Percentiles rank a stretch among this genome's conserved stretches.
Evolutionary conservation across 164 flowering plant species (phyloP).

Genomic region (Amborella trichopoda): DNA sequence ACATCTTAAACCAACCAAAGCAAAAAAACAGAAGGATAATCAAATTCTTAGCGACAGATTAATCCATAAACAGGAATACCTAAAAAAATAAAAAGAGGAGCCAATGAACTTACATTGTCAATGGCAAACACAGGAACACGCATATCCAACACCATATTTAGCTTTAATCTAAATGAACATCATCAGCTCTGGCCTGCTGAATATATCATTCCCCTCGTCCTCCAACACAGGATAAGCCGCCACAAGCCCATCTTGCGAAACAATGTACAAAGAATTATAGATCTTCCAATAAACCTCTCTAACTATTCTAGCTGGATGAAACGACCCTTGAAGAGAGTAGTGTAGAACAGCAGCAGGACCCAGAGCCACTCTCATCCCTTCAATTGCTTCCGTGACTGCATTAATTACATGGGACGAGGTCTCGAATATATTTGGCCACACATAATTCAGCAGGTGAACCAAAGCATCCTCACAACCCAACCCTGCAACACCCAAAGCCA

Average conservation of each 20-base stretch:
- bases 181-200: constrained; percentile 69
- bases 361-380: constrained; percentile 97
- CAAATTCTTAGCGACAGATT: too few species aligned
- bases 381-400: constrained; percentile 97
- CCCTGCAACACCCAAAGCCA: constrained; percentile 96
- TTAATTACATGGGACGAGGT: constrained; percentile 97
- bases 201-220: constrained; percentile 62
- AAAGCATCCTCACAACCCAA: constrained; percentile 94
- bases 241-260: constrained; percentile 86
- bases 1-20: too few species aligned
- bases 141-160: too few species aligned
- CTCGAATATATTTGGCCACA: constrained; percentile 97
- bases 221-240: constrained; percentile 83
- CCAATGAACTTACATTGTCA: too few species aligned
- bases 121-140: too few species aligned
- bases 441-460: constrained; percentile 73
- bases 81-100: too few species aligned
- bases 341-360: constrained; percentile 85
- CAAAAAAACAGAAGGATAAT: too few species aligned
- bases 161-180: constrained; percentile 58
- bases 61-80: too few species aligned
- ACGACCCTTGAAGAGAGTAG: constrained; percentile 85
- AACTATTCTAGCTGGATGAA: constrained; percentile 95
- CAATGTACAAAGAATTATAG: constrained; percentile 87
- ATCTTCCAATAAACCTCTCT: constrained; percentile 98